Evolutionary conservation across 805 yeast species (phyloP), one percentile per base, ranked within the genome.

Genomic region (Suhomyces sp.): DNA sequence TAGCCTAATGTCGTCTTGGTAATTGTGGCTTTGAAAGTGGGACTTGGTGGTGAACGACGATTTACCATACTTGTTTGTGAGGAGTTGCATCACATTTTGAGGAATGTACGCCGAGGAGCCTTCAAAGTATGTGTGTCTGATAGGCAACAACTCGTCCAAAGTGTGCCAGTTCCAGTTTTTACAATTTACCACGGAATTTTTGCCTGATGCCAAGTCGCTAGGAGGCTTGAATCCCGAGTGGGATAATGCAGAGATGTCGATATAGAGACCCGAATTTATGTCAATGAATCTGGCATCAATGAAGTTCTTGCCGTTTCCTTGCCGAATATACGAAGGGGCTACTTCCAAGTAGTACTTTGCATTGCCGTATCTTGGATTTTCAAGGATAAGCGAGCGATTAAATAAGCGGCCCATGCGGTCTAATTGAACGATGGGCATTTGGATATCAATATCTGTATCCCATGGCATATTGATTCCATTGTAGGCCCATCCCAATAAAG

Each of bases 201-300:
- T 24, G 6, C 9, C 19, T 9, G 47, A 43, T 10, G 43, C 15
- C 25, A 48, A 21, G n/a, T 49, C 12, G 10, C 15, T 8, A 4
- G 52, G 52, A 13, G 44, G 37, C 39, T 44, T 13, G 60, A 20
- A 40, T 13, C 24, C 35, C 9, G 50, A 27, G 21, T 40, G 45
- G 15, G 86, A 76, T 5, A 71, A 53, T 1, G 78, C 73, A 1
- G 78, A 73, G 43, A 67, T 75, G 54, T 74, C 79, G 27, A 74
- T 68, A 53, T 73, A 75, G 35, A 68, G 58, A 0, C 78, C 78
- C 8, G 82, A 72, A 46, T 72, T 73, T 5, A 77, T 65, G 55
- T 81, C 84, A 21, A 81, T 75, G 55, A 79, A 76, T 22, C 85
- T 63, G 1, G 84, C 84, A 62, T 81, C 85, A 49, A 80, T 80